Conservation (phyloP, 192 early-diverging fungal genomes). For the Coemansia asiatica region DNA sequence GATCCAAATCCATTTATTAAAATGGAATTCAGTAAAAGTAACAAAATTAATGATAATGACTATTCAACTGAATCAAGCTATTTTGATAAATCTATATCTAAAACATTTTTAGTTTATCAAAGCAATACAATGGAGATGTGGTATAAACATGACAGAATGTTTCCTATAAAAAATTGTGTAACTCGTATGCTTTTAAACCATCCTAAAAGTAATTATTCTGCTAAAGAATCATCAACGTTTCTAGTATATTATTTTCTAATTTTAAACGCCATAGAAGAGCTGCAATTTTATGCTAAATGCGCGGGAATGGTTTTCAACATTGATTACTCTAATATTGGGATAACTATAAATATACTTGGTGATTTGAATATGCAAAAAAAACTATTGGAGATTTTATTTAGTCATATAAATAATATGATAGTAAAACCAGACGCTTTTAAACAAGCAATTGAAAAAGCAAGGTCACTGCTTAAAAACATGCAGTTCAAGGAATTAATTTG, state of each 20-base stretch:
- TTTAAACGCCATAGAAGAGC: neutral
- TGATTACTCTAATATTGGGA: neutral
- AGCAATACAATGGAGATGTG: neutral
- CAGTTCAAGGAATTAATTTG: neutral
- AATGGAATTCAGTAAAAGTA: neutral
- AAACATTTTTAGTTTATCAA: neutral
- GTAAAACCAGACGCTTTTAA: neutral
- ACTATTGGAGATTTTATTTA: neutral
- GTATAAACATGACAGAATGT: neutral
- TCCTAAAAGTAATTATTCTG: neutral
- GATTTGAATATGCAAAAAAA: neutral
- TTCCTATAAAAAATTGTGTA: neutral
- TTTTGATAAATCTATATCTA: neutral
- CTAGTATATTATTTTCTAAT: neutral
- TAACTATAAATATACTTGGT: neutral
- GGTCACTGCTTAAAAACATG: neutral
- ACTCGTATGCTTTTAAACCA: neutral
- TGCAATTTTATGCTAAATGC: neutral
- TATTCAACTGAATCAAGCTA: neutral
- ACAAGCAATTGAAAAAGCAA: neutral
- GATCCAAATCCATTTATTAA: slow-evolving; percentile 1
- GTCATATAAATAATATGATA: neutral
- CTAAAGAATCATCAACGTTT: neutral
- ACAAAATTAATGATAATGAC: neutral
- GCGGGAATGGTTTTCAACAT: neutral